Base-by-base conservation (phyloP, 345 rosid species). In the Lepidium sativum region DNA sequence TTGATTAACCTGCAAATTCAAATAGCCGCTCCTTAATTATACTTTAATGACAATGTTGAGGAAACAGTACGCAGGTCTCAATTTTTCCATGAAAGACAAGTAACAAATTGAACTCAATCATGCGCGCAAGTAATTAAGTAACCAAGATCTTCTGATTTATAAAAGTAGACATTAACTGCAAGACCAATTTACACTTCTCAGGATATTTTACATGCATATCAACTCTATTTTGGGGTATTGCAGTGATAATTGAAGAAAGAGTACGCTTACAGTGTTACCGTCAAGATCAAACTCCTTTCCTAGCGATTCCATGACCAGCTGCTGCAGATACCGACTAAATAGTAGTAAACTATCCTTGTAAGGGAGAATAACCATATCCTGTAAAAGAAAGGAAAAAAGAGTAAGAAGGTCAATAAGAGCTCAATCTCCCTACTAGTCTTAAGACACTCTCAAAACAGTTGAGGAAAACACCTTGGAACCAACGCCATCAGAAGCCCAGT, bases 301-400 rank as follows among this genome's bases (percentile, higher is more conserved):
- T 41, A 94, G 81, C 33, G 99, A 90, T 81, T 94, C 99, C 99
- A 94, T 94, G 67, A 90, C 99, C 71, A 90, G 81, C 79, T 94
- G 99, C 77, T 94, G 97, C 72, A 94, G 71, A 77, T 94, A 94
- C 70, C 97, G 77, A 66, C 99, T 94, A 81, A 90, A 88, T 53
- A 94, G 77, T 64, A 94, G 80, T 44, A 90, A 80, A 79, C 96
- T 94, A 74, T 94, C 99, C 84, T 90, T 94, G 80, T 94, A 94
- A 56, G 99, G 97, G 77, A 94, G 99, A 70, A 94, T 83, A 39
- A 94, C 99, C 99, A 94, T 94, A 77, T 89, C 97, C 99, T 94
- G 82, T 51, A 65, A 47, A 62, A 79, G 68, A 59, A 51, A 68
- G 53, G 52, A 20, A 33, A 72, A 47, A n/a, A n/a, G n/a, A n/a